These are phyloP conservation scores for Heterobasidion parviporum DNA, from an alignment of 1,284 basidiomycete genomes.

Conservation along the genomic window DNA sequence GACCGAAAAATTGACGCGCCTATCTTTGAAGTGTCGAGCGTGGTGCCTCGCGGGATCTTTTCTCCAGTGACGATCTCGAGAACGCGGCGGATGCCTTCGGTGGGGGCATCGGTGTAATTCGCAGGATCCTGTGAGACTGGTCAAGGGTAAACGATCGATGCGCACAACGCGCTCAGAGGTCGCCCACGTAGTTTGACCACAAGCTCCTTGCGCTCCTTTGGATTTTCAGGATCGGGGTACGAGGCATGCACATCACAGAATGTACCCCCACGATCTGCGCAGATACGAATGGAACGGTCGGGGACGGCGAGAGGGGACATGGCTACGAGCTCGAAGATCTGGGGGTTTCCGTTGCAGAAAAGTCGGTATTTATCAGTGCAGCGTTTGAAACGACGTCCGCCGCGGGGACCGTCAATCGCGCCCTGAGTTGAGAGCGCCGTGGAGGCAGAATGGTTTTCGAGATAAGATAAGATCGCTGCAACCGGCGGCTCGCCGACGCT, in stretches of 20 bases:
- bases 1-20: conserved; percentile 33
- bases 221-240: conserved; percentile 61
- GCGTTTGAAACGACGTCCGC: too few species aligned
- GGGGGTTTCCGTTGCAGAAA: background rate
- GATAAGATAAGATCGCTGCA: too few species aligned
- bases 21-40: conserved; percentile 77
- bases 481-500: too few species aligned
- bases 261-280: conserved; percentile 61
- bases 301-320: conserved; percentile 27
- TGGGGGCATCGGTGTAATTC: conserved; percentile 92
- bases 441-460: too few species aligned
- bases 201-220: conserved; percentile 56
- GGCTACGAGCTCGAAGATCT: background rate
- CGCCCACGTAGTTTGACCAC: conserved; percentile 74
- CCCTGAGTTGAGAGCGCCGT: too few species aligned
- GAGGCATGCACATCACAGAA: conserved; percentile 84
- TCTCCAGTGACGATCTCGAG: conserved; percentile 71
- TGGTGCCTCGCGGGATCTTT: conserved; percentile 55
- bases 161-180: background rate
- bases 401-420: too few species aligned
- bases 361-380: too few species aligned
- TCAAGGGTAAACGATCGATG: background rate
- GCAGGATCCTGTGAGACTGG: conserved; percentile 78
- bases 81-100: conserved; percentile 89
- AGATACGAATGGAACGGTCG: conserved; percentile 51